A percentile compares a stretch with the other conserved stretches of the same genome.
Evolutionary conservation across 179 eudicot genomes (phyloP).

Genomic region (Amaranthus tricolor): DNA sequence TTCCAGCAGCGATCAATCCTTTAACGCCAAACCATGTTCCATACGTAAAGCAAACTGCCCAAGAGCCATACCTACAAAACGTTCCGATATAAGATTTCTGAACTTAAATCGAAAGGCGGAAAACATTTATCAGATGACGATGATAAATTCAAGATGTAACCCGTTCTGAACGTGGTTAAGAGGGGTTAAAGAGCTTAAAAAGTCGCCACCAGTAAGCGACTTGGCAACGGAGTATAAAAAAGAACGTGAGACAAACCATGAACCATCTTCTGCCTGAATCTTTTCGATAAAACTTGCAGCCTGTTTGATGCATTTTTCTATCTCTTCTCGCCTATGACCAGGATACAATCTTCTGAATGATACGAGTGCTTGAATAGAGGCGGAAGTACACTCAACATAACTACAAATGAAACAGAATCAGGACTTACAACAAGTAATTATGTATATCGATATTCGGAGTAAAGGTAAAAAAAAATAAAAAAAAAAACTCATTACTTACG

Average conservation of each 20-base stretch:
- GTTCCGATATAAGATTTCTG: slow-evolving; percentile 3
- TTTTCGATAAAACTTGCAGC: slow-evolving; percentile 67
- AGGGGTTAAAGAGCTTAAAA: not conserved
- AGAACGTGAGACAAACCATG: slow-evolving; percentile 62
- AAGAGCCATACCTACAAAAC: slow-evolving; percentile 86
- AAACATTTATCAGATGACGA: not conserved
- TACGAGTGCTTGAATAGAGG: slow-evolving; percentile 83
- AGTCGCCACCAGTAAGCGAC: not conserved
- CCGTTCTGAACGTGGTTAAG: not conserved
- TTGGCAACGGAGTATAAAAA: slow-evolving; percentile 10
- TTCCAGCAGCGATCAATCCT: slow-evolving; percentile 78
- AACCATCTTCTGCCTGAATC: slow-evolving; percentile 83
- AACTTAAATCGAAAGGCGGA: slow-evolving; percentile 1
- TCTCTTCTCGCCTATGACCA: slow-evolving; percentile 81
- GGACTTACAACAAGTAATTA: slow-evolving; percentile 11
- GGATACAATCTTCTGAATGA: slow-evolving; percentile 72
- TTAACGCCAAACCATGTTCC: slow-evolving; percentile 90
- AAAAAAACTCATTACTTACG: slow-evolving; percentile 63
- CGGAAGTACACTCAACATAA: slow-evolving; percentile 98
- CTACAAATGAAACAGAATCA: slow-evolving; percentile 38
- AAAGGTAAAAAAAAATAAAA: not conserved
- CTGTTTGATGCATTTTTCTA: slow-evolving; percentile 58
- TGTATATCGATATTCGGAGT: not conserved
- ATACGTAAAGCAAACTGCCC: slow-evolving; percentile 97
- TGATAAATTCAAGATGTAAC: not conserved